Evolutionary conservation across 2,329 filamentous ascomycete species (phyloP).

Genomic region (Talaromyces verruculosus): DNA sequence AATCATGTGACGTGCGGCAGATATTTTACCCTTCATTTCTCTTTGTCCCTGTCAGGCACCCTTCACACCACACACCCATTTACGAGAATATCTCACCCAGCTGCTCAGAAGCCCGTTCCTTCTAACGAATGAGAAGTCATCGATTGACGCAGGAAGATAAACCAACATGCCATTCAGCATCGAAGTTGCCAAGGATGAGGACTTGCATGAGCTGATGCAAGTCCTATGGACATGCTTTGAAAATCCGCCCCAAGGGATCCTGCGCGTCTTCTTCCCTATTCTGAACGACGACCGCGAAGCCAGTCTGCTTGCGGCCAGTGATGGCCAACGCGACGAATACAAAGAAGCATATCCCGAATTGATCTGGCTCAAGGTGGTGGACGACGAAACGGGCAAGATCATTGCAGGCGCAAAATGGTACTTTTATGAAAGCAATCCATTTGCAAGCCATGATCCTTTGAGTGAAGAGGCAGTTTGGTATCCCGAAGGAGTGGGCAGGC

Average conservation of each 20-base stretch:
- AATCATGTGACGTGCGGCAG: too few species aligned
- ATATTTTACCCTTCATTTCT: too few species aligned
- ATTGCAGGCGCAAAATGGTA: slow-evolving; percentile 18
- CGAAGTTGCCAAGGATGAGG: slow-evolving; percentile 16
- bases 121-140: neutral
- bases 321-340: slow-evolving; percentile 14
- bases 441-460: slow-evolving; percentile 6
- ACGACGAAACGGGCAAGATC: slow-evolving; percentile 6
- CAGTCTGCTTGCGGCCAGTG: neutral
- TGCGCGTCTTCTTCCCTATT: slow-evolving; percentile 17
- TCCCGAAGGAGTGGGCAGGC: slow-evolving; percentile 12
- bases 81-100: neutral
- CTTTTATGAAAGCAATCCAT: slow-evolving; percentile 18
- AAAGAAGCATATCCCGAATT: slow-evolving; percentile 9
- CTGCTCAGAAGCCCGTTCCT: too few species aligned
- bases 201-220: slow-evolving; percentile 10
- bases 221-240: slow-evolving; percentile 15
- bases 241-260: slow-evolving; percentile 6
- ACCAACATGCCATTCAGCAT: slow-evolving; percentile 14
- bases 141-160: neutral
- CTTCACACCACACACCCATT: neutral
- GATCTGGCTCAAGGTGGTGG: slow-evolving; percentile 17
- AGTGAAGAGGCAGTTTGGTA: slow-evolving; percentile 16
- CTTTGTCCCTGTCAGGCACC: too few species aligned
- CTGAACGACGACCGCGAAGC: slow-evolving; percentile 14